phyloP scores from a whole-genome alignment of 2,329 filamentous ascomycete species.

The Boeremia lycopersici region DNA sequence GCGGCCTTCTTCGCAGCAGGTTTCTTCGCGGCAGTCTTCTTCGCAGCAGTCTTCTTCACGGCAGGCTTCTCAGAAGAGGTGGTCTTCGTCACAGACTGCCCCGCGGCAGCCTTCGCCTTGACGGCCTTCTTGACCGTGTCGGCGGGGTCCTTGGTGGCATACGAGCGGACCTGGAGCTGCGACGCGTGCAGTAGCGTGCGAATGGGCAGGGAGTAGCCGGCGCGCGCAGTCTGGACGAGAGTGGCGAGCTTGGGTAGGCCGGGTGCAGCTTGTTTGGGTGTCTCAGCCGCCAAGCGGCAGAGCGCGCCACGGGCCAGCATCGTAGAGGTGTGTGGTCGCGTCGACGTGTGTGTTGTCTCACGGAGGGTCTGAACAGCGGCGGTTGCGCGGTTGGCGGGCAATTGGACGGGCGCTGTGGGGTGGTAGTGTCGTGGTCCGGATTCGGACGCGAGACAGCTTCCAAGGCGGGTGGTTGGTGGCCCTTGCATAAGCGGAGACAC shows the following conservation, averaged over 20 bases:
- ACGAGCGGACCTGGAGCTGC: conserved; percentile 30
- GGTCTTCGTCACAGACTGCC: conserved; percentile 25
- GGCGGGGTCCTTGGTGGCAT: conserved; percentile 47
- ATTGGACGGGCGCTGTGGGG: conserved; percentile 17
- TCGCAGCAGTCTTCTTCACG: conserved; percentile 30
- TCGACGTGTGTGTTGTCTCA: conserved; percentile 8
- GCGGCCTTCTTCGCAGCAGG: conserved; percentile 32
- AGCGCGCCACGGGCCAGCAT: conserved; percentile 47
- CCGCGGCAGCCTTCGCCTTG: conserved; percentile 33
- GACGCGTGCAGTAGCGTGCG: conserved; percentile 5
- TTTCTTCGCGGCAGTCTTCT: conserved; percentile 37
- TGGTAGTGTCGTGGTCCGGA: conserved; percentile 19
- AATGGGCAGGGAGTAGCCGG: conserved; percentile 10
- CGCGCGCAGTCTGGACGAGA: conserved; percentile 31
- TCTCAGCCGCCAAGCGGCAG: conserved; percentile 43
- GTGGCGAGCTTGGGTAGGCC: conserved; percentile 44
- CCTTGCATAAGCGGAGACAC: conserved; percentile 17
- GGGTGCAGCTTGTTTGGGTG: conserved; percentile 44
- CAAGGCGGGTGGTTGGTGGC: conserved; percentile 17
- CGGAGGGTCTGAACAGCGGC: conserved; percentile 15
- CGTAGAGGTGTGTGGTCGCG: conserved; percentile 12
- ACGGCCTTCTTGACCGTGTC: conserved; percentile 33
- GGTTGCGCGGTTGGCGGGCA: conserved; percentile 27
- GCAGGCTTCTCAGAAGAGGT: conserved; percentile 28
- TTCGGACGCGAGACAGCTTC: conserved; percentile 18